phyloP scores from a whole-genome alignment of 805 yeast genomes.

The Candida nonsorbophila region DNA sequence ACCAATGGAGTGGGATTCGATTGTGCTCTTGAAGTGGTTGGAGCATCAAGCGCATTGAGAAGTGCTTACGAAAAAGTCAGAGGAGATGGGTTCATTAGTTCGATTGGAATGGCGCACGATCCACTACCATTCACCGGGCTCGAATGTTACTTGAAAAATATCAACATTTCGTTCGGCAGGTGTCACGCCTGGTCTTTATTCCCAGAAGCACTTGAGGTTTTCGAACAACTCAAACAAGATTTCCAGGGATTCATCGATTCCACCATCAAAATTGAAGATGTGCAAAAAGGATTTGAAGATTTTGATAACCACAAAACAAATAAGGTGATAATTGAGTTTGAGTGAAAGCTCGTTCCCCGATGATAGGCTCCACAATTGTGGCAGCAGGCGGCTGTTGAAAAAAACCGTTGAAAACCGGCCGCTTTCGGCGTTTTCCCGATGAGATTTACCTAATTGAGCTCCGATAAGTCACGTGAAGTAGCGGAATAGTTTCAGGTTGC shows the following conservation, averaged over 20 bases:
- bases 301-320: constrained; percentile 52
- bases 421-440: no score
- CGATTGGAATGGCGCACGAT: constrained; percentile 59
- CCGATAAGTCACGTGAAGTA: no score
- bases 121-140: constrained; percentile 51
- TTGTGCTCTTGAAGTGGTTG: constrained; percentile 57
- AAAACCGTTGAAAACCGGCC: no score
- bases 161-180: constrained; percentile 56
- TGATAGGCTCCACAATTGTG: no score
- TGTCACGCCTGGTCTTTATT: constrained; percentile 58
- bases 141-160: constrained; percentile 53
- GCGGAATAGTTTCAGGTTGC: no score
- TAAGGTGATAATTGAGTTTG: constrained; percentile 47
- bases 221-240: constrained; percentile 37
- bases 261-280: constrained; percentile 39
- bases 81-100: constrained; percentile 52
- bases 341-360: no score
- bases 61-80: constrained; percentile 51
- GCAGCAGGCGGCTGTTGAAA: no score
- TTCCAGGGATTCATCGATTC: constrained; percentile 50
- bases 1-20: constrained; percentile 52
- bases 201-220: constrained; percentile 45
- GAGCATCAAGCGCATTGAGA: constrained; percentile 46
- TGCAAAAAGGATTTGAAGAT: constrained; percentile 41
- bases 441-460: no score